These are phyloP conservation scores for Solidago caesia DNA, from an alignment of 129 eudicot genomes.

Conservation along the genomic window DNA sequence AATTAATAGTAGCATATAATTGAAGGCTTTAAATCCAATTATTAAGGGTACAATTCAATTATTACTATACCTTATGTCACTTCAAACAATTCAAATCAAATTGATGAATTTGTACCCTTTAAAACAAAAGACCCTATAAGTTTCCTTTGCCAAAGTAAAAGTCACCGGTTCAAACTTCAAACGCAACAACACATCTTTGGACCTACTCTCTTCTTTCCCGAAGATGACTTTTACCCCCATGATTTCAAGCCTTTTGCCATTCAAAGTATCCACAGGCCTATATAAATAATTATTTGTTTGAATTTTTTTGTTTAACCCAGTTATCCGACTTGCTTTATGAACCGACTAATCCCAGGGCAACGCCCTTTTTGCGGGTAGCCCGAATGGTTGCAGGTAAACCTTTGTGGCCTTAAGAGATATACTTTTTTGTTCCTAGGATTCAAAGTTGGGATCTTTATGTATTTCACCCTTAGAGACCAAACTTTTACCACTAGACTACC, in stretches of 20 bases:
- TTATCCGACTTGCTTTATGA: too few species aligned
- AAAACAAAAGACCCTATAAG: slow-evolving; percentile 25
- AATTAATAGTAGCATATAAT: slow-evolving; percentile 19
- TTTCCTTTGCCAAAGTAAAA: slow-evolving; percentile 30
- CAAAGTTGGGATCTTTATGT: too few species aligned
- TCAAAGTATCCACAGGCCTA: slow-evolving; percentile 16
- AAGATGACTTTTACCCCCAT: slow-evolving; percentile 19
- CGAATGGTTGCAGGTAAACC: too few species aligned
- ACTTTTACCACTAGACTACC: too few species aligned
- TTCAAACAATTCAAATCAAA: slow-evolving; percentile 32
- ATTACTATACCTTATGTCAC: slow-evolving; percentile 22
- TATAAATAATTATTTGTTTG: neutral
- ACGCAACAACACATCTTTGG: slow-evolving; percentile 29
- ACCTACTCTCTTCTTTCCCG: slow-evolving; percentile 26
- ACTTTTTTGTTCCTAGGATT: too few species aligned
- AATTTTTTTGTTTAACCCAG: too few species aligned
- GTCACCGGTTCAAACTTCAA: slow-evolving; percentile 32
- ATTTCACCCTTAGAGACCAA: too few species aligned
- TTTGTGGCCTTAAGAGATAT: too few species aligned
- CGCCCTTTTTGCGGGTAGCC: too few species aligned
- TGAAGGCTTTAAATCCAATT: slow-evolving; percentile 28
- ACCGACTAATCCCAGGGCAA: too few species aligned
- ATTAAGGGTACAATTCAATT: slow-evolving; percentile 31
- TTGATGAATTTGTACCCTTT: slow-evolving; percentile 19
- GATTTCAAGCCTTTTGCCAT: slow-evolving; percentile 23